Evolutionary conservation across 225 moss, liverwort and hornwort genomes (phyloP).

Genomic region (Anthoceros angustus): DNA sequence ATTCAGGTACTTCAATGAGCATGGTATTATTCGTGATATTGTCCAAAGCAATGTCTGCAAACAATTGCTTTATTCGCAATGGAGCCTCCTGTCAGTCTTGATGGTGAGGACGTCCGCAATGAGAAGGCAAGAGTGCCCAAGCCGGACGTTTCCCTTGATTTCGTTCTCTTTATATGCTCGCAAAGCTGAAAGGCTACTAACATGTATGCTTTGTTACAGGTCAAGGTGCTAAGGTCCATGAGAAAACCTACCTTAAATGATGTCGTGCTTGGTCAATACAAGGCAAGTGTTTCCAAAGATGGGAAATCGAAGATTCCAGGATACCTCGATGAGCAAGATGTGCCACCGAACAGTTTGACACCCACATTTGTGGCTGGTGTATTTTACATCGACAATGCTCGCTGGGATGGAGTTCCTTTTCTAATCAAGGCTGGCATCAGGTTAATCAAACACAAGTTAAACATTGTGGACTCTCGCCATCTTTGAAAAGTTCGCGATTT

Average conservation of each 20-base stretch:
- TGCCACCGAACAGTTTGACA: constrained; percentile 52
- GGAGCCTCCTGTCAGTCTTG: constrained; percentile 87
- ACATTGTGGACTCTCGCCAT: not conserved
- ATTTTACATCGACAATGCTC: constrained; percentile 78
- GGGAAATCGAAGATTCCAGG: constrained; percentile 44
- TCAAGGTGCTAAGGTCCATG: constrained; percentile 87
- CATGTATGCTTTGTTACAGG: constrained; percentile 25
- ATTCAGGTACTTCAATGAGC: constrained; percentile 54
- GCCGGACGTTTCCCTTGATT: not conserved
- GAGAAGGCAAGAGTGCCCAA: constrained; percentile 42
- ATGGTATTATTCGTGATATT: constrained; percentile 77
- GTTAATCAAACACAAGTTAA: constrained; percentile 73
- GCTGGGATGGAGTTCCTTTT: constrained; percentile 90
- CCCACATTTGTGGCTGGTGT: constrained; percentile 74
- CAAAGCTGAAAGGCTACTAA: not conserved
- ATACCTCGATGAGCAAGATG: constrained; percentile 66
- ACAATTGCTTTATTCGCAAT: constrained; percentile 81
- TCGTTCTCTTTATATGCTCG: no score
- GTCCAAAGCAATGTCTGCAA: constrained; percentile 80
- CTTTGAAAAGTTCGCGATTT: not conserved
- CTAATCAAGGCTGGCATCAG: constrained; percentile 74
- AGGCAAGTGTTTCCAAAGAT: constrained; percentile 56
- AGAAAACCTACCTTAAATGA: constrained; percentile 41
- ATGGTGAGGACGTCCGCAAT: constrained; percentile 83
- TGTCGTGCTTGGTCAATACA: constrained; percentile 79